These are phyloP conservation scores for Acacia confusa DNA, from an alignment of 306 rosid genomes.

Conservation along the genomic window DNA sequence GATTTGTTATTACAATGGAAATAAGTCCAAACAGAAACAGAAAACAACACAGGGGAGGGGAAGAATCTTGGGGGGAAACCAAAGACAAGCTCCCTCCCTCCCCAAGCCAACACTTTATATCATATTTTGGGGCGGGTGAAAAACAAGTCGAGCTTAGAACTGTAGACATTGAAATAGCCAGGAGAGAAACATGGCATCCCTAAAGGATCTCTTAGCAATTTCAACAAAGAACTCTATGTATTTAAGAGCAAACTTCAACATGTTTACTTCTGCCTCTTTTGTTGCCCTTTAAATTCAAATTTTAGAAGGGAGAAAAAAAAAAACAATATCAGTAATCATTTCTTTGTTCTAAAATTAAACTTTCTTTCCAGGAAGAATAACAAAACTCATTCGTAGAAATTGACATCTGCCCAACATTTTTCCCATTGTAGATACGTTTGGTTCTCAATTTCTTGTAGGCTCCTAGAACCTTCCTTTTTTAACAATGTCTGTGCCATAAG, in stretches of 20 bases:
- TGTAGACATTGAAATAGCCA: too few relatives aligned
- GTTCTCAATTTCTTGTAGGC: conserved; percentile 80
- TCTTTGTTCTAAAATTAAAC: background rate
- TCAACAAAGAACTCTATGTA: too few relatives aligned
- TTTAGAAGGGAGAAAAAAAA: background rate
- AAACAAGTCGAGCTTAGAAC: too few relatives aligned
- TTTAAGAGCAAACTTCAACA: conserved; percentile 85
- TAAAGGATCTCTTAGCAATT: too few relatives aligned
- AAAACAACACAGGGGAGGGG: too few relatives aligned
- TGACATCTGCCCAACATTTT: conserved; percentile 82
- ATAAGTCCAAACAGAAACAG: too few relatives aligned
- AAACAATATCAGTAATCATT: conserved; percentile 4
- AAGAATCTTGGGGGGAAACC: too few relatives aligned
- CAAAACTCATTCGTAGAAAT: conserved; percentile 63
- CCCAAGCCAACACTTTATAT: too few relatives aligned
- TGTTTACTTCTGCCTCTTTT: conserved; percentile 91
- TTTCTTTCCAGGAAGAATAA: background rate
- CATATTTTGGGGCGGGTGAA: too few relatives aligned
- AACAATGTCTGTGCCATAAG: conserved; percentile 80
- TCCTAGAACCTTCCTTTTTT: conserved; percentile 73
- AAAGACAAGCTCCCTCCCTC: too few relatives aligned
- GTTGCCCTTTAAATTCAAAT: conserved; percentile 51
- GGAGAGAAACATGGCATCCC: too few relatives aligned
- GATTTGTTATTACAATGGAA: too few relatives aligned
- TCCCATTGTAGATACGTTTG: conserved; percentile 75